Evolutionary conservation across 208 protist genomes (phyloP).

Genomic region (Leishmania gerbilli): DNA sequence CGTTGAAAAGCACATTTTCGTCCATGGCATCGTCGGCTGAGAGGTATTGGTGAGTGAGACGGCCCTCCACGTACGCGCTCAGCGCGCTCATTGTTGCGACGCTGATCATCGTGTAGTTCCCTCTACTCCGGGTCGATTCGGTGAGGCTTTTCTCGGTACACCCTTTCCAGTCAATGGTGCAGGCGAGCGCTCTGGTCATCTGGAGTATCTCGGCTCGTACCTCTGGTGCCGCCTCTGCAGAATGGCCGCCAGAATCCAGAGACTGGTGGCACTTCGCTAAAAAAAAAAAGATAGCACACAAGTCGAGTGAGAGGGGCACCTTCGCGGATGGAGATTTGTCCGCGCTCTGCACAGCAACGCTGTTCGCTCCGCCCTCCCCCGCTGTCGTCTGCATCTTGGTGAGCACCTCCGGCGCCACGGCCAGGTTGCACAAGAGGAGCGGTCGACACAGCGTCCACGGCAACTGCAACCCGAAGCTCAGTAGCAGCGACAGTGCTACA

Average conservation of each 20-base stretch:
- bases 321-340: neutral
- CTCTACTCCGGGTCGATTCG: slow-evolving; percentile 5
- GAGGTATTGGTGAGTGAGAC: slow-evolving; percentile 1
- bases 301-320: slow-evolving; percentile 7
- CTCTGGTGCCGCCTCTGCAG: neutral
- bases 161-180: slow-evolving; percentile 23
- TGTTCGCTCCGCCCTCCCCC: neutral
- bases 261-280: neutral
- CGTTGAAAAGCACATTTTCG: slow-evolving; percentile 21
- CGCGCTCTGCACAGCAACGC: neutral
- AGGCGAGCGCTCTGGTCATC: slow-evolving; percentile 3
- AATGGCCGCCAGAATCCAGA: too few relatives aligned
- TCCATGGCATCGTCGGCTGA: neutral
- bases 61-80: neutral
- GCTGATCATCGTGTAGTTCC: neutral
- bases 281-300: slow-evolving; percentile 18
- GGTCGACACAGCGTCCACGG: neutral
- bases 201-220: neutral
- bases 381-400: neutral
- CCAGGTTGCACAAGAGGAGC: slow-evolving; percentile 8
- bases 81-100: neutral
- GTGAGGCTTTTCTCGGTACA: neutral
- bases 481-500: slow-evolving; percentile 10
- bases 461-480: slow-evolving; percentile 1
- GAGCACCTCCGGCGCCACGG: slow-evolving; percentile 5